Base-by-base conservation (phyloP, 2,329 filamentous ascomycete genomes). In the Botrytis squamosa region DNA sequence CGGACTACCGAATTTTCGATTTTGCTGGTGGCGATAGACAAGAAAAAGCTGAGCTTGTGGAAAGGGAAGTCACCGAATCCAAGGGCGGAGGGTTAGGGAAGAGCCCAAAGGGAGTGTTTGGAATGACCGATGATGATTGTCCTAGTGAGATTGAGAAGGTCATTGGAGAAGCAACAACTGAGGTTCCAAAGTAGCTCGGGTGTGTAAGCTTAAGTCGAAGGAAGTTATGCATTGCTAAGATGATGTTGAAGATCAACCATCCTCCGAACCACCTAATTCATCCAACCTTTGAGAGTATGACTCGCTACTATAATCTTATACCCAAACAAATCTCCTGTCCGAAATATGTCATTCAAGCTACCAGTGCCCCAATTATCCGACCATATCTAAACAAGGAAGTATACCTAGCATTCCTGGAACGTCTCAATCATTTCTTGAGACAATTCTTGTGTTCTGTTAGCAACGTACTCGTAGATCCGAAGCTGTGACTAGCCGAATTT, bases 1-100 rank as follows among this genome's bases (percentile, higher is more conserved):
- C 80, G 3, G 80, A 82, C 74, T 81, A 76, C 68, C 74, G 80
- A 38, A 77, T 81, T 38, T 82, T 82, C 69, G 77, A 80, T 8
- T 81, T 81, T 74, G 76, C 65, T 38, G 76, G 78, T 33, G 79
- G 74, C 12, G 74, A 78, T 57, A 78, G 77, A 6, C 76, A 77
- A 42, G 66, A 65, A n/a, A 77, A 74, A 10, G 76, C 74, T 33
- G 76, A 72, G 44, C 74, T 81, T 46, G 71, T 79, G 22, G 80
- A 81, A 73, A 79, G 77, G 78, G 77, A 79, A 65, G 60, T 79
- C 46, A 81, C 80, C 14, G 77, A 80, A 42, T 68, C 73, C 64
- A 79, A 74, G 9, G 80, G 80, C 20, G 80, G 80, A 38, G 80
- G 80, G 4, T 68, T 81, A 46, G 80, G 80, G 25, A 79, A 79